phyloP scores from a whole-genome alignment of 1,284 basidiomycete species.

The Cryptococcus hybrid region DNA sequence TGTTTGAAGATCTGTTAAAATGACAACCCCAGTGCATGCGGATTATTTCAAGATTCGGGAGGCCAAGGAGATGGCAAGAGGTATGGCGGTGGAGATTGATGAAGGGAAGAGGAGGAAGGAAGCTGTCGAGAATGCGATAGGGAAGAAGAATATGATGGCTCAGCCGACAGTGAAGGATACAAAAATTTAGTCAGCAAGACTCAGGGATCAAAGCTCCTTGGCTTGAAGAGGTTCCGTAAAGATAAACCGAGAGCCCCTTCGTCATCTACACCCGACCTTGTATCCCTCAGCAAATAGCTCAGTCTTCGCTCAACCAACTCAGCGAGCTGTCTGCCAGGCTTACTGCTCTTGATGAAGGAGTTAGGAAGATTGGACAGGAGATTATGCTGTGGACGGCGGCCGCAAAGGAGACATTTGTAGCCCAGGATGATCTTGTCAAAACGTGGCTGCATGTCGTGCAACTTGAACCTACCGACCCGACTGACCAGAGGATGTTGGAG shows the following conservation, averaged over 20 bases:
- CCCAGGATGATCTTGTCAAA: conserved; percentile 30
- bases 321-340: conserved; percentile 33
- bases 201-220: conserved; percentile 6
- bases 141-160: conserved; percentile 16
- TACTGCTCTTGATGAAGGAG: conserved; percentile 36
- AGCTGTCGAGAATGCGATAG: conserved; percentile 61
- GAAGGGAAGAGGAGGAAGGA: conserved; percentile 81
- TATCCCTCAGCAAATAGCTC: neutral
- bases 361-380: conserved; percentile 42
- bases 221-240: conserved; percentile 45
- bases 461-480: conserved; percentile 39
- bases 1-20: conserved; percentile 76
- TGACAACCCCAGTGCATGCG: conserved; percentile 65
- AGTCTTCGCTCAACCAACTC: conserved; percentile 23
- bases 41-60: conserved; percentile 66
- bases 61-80: conserved; percentile 60
- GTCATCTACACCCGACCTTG: conserved; percentile 7
- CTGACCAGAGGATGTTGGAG: conserved; percentile 39
- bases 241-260: conserved; percentile 22
- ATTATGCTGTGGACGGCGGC: conserved; percentile 38
- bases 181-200: neutral
- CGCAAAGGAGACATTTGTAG: conserved; percentile 33
- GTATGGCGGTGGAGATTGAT: conserved; percentile 79
- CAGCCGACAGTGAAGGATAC: neutral
- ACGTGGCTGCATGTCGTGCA: conserved; percentile 38